Percentiles rank a stretch among this genome's conserved stretches.
These are phyloP conservation scores for Loxodes magnus DNA, from an alignment of 73 alveolate genomes.

Conservation along the genomic window DNA sequence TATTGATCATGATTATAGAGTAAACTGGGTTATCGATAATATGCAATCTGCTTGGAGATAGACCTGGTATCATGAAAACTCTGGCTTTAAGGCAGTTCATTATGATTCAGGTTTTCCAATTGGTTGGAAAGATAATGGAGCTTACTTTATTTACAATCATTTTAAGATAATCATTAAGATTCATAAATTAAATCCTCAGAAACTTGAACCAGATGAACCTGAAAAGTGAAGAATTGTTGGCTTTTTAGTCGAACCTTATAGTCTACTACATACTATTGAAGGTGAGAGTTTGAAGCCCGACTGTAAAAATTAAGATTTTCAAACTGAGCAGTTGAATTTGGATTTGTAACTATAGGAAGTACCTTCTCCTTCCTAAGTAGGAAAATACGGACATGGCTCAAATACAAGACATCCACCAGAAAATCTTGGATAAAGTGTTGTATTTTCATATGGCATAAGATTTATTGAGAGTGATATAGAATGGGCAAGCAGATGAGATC, in stretches of 20 bases:
- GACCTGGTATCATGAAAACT: not conserved
- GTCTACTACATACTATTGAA: not conserved
- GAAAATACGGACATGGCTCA: not conserved
- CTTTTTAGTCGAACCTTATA: conserved; percentile 11
- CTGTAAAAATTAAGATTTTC: not conserved
- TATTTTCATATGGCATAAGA: not conserved
- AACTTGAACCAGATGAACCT: not conserved
- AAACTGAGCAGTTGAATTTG: not conserved
- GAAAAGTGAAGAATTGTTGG: conserved; percentile 9
- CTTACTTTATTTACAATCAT: not conserved
- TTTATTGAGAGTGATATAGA: conserved; percentile 3
- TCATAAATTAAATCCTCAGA: not conserved
- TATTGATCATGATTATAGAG: conserved; percentile 28
- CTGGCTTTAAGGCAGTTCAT: not conserved
- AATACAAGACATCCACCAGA: not conserved
- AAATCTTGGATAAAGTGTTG: not conserved
- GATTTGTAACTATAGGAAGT: not conserved
- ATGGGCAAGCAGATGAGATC: conserved; percentile 11
- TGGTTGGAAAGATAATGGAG: conserved; percentile 3
- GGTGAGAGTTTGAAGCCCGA: not conserved
- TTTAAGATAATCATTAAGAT: conserved; percentile 2
- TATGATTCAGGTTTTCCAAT: conserved; percentile 5
- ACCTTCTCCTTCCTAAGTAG: not conserved
- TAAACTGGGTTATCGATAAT: conserved; percentile 17
- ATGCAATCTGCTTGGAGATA: conserved; percentile 8